phyloP scores from a whole-genome alignment of 169 alveolate genomes.

The Eimeria acervulina region DNA sequence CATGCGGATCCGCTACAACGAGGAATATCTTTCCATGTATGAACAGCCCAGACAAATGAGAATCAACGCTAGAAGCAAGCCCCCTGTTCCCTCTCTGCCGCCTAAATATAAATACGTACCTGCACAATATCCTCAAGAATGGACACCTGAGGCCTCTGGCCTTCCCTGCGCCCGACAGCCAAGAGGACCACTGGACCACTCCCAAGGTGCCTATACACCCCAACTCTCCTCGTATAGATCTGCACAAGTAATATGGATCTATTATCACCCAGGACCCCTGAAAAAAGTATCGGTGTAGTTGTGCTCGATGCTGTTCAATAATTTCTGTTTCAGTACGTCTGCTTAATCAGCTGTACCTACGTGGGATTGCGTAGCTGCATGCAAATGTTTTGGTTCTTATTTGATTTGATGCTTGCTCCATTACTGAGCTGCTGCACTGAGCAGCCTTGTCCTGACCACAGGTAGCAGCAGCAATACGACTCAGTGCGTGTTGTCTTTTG shows the following conservation, averaged over 20 bases:
- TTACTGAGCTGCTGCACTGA: too few species aligned
- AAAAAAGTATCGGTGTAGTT: too few species aligned
- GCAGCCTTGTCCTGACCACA: too few species aligned
- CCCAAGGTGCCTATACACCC: background rate
- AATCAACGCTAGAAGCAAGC: background rate
- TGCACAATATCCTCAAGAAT: background rate
- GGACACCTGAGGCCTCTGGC: background rate
- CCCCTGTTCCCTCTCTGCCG: constrained; percentile 4
- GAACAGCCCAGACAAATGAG: constrained; percentile 68
- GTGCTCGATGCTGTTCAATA: too few species aligned
- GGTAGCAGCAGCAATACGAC: too few species aligned
- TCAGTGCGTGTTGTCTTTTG: too few species aligned
- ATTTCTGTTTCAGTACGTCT: too few species aligned
- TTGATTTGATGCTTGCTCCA: too few species aligned
- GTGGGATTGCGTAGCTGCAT: too few species aligned
- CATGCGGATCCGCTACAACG: constrained; percentile 11
- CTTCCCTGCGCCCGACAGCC: background rate
- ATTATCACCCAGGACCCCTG: too few species aligned
- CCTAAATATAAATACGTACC: background rate
- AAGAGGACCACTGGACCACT: constrained; percentile 9
- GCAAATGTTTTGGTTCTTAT: background rate
- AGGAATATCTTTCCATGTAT: constrained; percentile 39
- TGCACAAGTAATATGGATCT: background rate
- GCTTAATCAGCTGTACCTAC: too few species aligned
- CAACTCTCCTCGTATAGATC: background rate